Base-by-base conservation (phyloP, 2,329 filamentous ascomycete species). In the Clonostachys chloroleuca region DNA sequence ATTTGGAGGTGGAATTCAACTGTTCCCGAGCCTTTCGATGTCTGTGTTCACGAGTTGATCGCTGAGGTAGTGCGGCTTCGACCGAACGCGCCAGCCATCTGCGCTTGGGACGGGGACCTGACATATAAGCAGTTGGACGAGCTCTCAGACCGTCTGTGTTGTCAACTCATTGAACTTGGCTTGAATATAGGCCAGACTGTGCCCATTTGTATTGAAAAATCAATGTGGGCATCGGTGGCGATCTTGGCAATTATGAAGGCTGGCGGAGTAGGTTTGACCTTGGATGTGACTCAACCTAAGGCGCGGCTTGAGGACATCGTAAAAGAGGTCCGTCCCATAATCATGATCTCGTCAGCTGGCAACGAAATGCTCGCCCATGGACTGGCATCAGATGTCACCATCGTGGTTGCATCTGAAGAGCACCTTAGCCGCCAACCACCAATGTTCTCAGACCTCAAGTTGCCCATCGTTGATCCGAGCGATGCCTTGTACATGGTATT, bases 41-140 rank as follows among this genome's bases (percentile, higher is more conserved):
- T n/a, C 13, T 45, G 43, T 30, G 35, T 45, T 12, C 43, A 45
- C 17, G 43, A 40, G 10, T 14, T 45, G 17, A 16, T 45, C 17
- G 33, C 43, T 6, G 10, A 36, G 20, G 18, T 14, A 14, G 40
- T 14, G 13, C n/a, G 40, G n/a, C 14, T 16, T 17, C 40, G 16
- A 16, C 67, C 70, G 0, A 47, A 54, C 14, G 56, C 59, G 12
- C 52, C 57, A 5, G 70, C 71, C 18, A 62, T 73, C 33, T 55
- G 66, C 43, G 69, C 70, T 3, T 73, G 69, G 68, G 70, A 73
- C 47, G 70, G 70, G 50, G 12, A 24, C n/a, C 17, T 34, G 30
- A 45, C 33, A 16, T 45, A 45, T 45, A 12, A 24, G 13, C n/a
- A 42, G 40, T 5, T 42, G 6, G 18, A 7, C 13, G 20, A 7